A percentile compares a stretch with the other conserved stretches of the same genome.
These are phyloP conservation scores for Mycena rosella DNA, from an alignment of 768 basidiomycete genomes.

Conservation along the genomic window DNA sequence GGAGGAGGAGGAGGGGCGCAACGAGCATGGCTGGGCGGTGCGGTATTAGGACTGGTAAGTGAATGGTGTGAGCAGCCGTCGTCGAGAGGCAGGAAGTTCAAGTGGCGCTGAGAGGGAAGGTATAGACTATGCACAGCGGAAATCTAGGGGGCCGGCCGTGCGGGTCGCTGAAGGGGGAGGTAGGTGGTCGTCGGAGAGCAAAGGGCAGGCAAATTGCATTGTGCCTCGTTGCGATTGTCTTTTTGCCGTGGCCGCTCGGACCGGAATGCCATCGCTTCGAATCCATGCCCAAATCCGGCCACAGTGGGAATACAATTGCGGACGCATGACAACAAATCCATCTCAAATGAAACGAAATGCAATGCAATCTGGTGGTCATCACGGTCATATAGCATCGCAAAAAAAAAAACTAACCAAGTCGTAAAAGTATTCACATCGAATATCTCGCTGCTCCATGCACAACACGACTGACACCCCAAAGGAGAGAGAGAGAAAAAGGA, in stretches of 20 bases:
- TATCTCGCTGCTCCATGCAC: too few relatives aligned
- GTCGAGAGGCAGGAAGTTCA: slow-evolving; percentile 3
- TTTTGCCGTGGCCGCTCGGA: background rate
- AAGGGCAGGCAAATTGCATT: slow-evolving; percentile 34
- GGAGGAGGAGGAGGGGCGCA: slow-evolving; percentile 41
- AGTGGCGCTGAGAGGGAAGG: background rate
- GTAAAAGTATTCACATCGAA: background rate
- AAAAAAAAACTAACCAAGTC: background rate
- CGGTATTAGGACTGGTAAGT: background rate
- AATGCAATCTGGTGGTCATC: background rate
- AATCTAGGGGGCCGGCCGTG: background rate
- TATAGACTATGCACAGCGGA: background rate
- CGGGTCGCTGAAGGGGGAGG: background rate
- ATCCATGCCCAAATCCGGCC: background rate
- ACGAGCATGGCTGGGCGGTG: slow-evolving; percentile 37
- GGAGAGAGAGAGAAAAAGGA: background rate
- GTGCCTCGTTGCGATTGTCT: slow-evolving; percentile 28
- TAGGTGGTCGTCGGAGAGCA: slow-evolving; percentile 37
- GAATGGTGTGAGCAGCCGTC: background rate
- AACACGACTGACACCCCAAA: background rate
- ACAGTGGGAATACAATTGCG: background rate
- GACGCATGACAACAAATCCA: slow-evolving; percentile 23
- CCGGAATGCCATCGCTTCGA: slow-evolving; percentile 8
- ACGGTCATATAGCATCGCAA: background rate
- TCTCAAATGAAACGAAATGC: background rate